Percentiles rank a stretch among this genome's conserved stretches.
phyloP scores from a whole-genome alignment of 129 eudicot species.

The Centrapalus pauciflorus region DNA sequence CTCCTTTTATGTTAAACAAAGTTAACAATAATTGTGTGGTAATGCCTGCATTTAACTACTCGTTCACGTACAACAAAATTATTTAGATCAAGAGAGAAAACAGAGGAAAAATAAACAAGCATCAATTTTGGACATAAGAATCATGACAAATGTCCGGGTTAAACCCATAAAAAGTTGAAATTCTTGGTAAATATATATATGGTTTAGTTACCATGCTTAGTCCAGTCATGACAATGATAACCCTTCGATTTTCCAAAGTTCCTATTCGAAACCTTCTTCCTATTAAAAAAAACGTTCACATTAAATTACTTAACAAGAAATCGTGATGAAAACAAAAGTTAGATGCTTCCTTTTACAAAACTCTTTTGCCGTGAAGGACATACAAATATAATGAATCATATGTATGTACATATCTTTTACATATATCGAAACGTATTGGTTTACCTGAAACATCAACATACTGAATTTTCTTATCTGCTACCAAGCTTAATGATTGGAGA shows the following conservation, averaged over 20 bases:
- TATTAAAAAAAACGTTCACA: conserved; percentile 11
- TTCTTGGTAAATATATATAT: not conserved
- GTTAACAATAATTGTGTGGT: conserved; percentile 40
- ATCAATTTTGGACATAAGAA: not conserved
- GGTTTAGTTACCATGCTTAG: conserved; percentile 43
- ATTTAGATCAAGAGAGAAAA: not conserved
- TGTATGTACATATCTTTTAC: not conserved
- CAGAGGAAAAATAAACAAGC: no score
- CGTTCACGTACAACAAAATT: not conserved
- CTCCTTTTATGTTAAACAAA: conserved; percentile 40
- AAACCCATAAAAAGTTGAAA: not conserved
- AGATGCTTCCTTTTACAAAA: no score
- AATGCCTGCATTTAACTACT: conserved; percentile 48
- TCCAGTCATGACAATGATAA: conserved; percentile 56
- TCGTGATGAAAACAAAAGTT: no score
- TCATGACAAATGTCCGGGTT: not conserved
- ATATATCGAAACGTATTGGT: not conserved
- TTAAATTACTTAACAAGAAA: no score
- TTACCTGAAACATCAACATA: conserved; percentile 51
- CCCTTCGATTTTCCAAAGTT: conserved; percentile 22
- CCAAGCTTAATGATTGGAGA: conserved; percentile 44
- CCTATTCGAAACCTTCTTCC: conserved; percentile 56
- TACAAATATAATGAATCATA: no score
- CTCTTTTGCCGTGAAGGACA: no score
- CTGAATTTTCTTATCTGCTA: conserved; percentile 15